Evolutionary conservation across 371 early-diverging fungal species (phyloP).

Genomic region (Massospora cicadina): DNA sequence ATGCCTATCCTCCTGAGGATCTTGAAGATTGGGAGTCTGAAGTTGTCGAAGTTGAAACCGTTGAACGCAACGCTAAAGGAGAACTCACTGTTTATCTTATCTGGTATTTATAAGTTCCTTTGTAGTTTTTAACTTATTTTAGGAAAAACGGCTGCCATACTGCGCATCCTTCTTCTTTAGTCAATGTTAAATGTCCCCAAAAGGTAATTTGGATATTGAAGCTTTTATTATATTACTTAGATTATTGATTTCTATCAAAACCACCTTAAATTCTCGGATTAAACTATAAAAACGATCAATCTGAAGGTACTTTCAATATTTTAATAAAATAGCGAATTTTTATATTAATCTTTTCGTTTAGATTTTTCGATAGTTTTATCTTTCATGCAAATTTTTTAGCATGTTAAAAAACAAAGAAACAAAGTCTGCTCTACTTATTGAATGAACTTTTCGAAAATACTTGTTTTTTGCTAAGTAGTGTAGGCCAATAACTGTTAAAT

Average conservation of each 20-base stretch:
- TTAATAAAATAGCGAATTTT: no score
- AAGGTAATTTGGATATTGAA: neutral
- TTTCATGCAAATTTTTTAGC: no score
- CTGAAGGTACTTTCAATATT: no score
- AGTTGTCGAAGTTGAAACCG: slow-evolving; percentile 9
- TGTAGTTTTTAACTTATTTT: neutral
- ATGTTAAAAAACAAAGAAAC: no score
- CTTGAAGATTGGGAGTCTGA: slow-evolving; percentile 10
- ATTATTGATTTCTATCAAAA: slow-evolving; percentile 11
- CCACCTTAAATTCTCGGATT: slow-evolving; percentile 3
- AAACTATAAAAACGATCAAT: neutral
- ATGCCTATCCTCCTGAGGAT: slow-evolving; percentile 9
- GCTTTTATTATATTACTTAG: neutral
- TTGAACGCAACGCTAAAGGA: neutral
- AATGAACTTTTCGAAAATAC: no score
- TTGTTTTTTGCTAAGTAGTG: no score
- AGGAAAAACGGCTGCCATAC: slow-evolving; percentile 11
- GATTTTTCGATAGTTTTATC: no score
- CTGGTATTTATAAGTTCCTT: slow-evolving; percentile 3
- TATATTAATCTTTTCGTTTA: no score
- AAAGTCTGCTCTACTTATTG: no score
- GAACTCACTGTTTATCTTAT: slow-evolving; percentile 2
- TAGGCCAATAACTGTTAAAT: no score
- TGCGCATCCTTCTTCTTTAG: slow-evolving; percentile 4
- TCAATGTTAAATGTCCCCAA: slow-evolving; percentile 7